Base-by-base conservation (phyloP, 179 eudicot species). In the Silene coronaria region DNA sequence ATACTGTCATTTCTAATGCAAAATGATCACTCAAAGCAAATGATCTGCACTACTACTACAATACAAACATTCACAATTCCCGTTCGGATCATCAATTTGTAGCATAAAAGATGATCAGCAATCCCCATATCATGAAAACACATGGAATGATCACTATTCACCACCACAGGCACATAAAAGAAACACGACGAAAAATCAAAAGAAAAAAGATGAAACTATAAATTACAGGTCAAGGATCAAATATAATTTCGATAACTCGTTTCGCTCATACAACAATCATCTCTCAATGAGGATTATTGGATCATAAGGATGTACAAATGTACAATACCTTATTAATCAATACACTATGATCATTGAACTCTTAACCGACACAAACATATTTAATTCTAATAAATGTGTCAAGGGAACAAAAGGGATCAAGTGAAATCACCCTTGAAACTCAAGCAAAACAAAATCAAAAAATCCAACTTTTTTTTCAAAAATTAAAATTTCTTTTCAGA, bases 91-190 rank as follows among this genome's bases (percentile, higher is more conserved):
- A 22, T 68, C 57, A 45, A 68, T 11, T 11, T 9, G 9, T 7
- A 21, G 38, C 70, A 32, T n/a, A 27, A 66, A 30, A 16, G 36
- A 62, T 62, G 21, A 59, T 36, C 6, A 23, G 3, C 32, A 27
- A 66, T 17, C 61, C 58, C 42, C 19, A 67, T n/a, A 55, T 7
- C 64, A 57, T 38, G 53, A 70, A n/a, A 14, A 60, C 22, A 70
- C 5, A 11, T 12, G 12, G 69, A 60, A 59, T 59, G 53, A 60
- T 65, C 42, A 28, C 17, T 46, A 30, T 65, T 32, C 45, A 28
- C 45, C 69, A 80, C 72, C 64, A 64, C 59, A 55, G 28, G 10
- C 9, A n/a, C 64, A 59, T 22, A 59, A 42, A 61, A 30, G 24
- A 51, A 45, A 24, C 26, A 17, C 46, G 6, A 8, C 19, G 26